phyloP scores from a whole-genome alignment of 2,329 filamentous ascomycete species.

The Catunica adiposa region DNA sequence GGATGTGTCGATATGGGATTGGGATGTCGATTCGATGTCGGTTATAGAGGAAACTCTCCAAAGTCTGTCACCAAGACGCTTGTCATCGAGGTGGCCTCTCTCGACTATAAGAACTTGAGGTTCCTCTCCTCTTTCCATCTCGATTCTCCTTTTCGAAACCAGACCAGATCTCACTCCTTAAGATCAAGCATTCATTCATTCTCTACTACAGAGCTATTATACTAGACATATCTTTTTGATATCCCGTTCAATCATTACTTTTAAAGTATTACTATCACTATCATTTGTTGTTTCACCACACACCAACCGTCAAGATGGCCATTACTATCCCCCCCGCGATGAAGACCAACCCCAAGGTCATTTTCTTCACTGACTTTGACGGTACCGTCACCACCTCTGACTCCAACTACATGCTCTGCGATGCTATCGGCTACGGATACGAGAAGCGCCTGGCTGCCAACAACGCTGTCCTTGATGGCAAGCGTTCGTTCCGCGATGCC shows the following conservation, averaged over 20 bases:
- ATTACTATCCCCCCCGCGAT: slow-evolving; percentile 19
- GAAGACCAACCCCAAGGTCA: slow-evolving; percentile 61
- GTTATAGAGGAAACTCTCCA: not conserved
- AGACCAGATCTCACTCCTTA: slow-evolving; percentile 4
- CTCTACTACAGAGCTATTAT: not conserved
- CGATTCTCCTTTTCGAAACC: slow-evolving; percentile 1
- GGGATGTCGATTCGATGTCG: not conserved
- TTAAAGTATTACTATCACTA: not conserved
- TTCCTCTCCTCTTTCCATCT: slow-evolving; percentile 5
- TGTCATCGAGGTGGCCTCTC: not conserved
- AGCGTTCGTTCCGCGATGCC: slow-evolving; percentile 61
- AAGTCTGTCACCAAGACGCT: not conserved
- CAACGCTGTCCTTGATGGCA: slow-evolving; percentile 55
- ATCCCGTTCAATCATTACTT: slow-evolving; percentile 3
- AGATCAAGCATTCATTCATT: slow-evolving; percentile 3
- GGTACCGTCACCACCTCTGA: slow-evolving; percentile 72
- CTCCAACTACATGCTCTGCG: slow-evolving; percentile 59
- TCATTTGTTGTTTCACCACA: not conserved
- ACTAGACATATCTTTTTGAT: slow-evolving; percentile 7
- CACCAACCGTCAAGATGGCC: slow-evolving; percentile 13
- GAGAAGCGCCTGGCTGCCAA: slow-evolving; percentile 58
- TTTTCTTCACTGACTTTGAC: slow-evolving; percentile 99
- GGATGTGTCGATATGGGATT: not conserved
- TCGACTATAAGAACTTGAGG: slow-evolving; percentile 11
- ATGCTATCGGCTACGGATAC: slow-evolving; percentile 73